Base-by-base conservation (phyloP, 805 yeast species). In the Ogataea haglerorum region DNA sequence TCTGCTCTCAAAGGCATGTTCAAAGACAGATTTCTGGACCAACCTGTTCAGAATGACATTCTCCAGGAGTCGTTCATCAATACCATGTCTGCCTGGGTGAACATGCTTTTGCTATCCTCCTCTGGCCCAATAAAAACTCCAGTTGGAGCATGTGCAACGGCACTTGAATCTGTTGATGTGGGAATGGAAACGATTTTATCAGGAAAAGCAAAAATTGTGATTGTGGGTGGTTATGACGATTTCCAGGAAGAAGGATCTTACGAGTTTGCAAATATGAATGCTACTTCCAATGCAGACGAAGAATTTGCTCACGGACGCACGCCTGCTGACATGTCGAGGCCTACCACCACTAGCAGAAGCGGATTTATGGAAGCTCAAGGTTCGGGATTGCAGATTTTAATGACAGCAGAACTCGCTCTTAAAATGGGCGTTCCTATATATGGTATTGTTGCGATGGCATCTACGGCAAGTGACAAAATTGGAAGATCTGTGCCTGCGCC, bases 311-410 rank as follows among this genome's bases (percentile, higher is more conserved):
- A 87, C 53, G 99, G 99, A 51, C 87, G 99, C 74, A 87, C 97
- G 38, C 98, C 99, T 54, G 75, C 83, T 44, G 99, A 93, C 69
- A 93, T 93, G 98, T 91, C 98, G 19, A 85, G 99, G 72, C 99
- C 99, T 43, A 78, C 97, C 40, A 90, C 99, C 38, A 84, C 97
- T 30, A 74, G 95, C 34, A 86, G 99, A 77, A 76, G 83, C 56
- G 99, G 99, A 56, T 93, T 93, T 75, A 93, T 93, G 98, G 99
- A 93, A 76, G 83, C 99, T 29, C 99, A 93, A 71, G 99, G 99
- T 76, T 80, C 98, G 39, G 99, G 99, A 80, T 85, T 87, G 55
- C 97, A 93, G 75, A 82, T 93, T 51, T 78, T 93, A 51, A 93
- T 93, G 99, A 78, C 81, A 52, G 99, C 97, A 40, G 88, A 84